Evolutionary conservation across 2,329 filamentous ascomycete species (phyloP).

Genomic region (Ilyonectria mors-panacis): DNA sequence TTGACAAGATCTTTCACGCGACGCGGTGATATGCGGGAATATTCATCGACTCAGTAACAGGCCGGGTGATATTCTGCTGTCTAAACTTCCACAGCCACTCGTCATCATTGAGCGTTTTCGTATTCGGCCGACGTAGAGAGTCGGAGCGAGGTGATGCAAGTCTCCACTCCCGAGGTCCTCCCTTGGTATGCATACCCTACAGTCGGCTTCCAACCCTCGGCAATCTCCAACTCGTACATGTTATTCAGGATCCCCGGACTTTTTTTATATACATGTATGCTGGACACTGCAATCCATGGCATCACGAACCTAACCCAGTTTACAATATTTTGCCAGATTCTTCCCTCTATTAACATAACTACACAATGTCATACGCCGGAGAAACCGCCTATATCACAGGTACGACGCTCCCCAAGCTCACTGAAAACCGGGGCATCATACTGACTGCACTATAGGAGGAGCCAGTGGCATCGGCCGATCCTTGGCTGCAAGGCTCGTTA

Average conservation of each 20-base stretch:
- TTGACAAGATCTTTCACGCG: too few species aligned
- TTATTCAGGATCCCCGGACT: not conserved
- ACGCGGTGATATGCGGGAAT: too few species aligned
- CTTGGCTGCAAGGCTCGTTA: not conserved
- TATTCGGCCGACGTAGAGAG: too few species aligned
- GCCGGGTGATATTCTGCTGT: too few species aligned
- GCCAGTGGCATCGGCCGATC: conserved; percentile 14
- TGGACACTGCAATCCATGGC: too few species aligned
- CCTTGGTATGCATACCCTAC: too few species aligned
- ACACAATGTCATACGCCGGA: conserved; percentile 1
- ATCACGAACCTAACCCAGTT: too few species aligned
- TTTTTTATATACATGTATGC: too few species aligned
- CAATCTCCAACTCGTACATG: not conserved
- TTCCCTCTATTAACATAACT: not conserved
- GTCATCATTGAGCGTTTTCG: too few species aligned
- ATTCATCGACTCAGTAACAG: too few species aligned
- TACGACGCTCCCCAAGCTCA: not conserved
- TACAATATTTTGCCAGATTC: too few species aligned
- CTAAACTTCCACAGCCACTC: too few species aligned
- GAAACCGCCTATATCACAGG: conserved; percentile 16
- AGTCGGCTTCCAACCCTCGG: not conserved
- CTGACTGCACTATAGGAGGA: not conserved
- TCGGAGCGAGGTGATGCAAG: not conserved
- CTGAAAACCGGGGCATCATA: accelerated
- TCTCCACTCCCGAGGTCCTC: not conserved